Conservation (phyloP, 2,329 filamentous ascomycete genomes). For the Cladorrhinum sp. region DNA sequence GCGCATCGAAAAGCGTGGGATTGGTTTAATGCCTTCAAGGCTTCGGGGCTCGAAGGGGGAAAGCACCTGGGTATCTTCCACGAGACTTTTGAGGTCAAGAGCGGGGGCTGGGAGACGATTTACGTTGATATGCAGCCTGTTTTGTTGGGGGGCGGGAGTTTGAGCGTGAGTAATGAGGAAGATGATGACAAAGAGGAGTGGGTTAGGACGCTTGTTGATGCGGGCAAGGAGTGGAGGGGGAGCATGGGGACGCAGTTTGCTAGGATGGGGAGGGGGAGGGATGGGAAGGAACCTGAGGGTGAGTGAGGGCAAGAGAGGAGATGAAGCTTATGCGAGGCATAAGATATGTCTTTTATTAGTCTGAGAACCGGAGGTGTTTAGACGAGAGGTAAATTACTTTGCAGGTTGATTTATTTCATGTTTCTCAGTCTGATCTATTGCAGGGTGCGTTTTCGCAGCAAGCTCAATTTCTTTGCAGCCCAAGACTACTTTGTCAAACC, state of each 20-base stretch:
- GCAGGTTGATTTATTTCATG: no score
- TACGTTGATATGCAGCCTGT: slow-evolving; percentile 44
- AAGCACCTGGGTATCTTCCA: slow-evolving; percentile 39
- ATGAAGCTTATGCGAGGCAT: no score
- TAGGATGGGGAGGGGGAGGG: slow-evolving; percentile 14
- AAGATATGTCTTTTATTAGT: no score
- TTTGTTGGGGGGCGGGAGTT: slow-evolving; percentile 34
- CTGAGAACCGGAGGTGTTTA: no score
- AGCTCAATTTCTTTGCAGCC: no score
- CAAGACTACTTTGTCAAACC: no score
- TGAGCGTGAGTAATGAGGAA: slow-evolving; percentile 16
- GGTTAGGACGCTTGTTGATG: slow-evolving; percentile 18
- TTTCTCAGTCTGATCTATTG: no score
- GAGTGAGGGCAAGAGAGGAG: no score
- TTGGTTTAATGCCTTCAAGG: slow-evolving; percentile 40
- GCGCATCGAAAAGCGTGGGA: slow-evolving; percentile 49
- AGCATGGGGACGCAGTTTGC: slow-evolving; percentile 6
- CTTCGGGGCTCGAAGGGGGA: slow-evolving; percentile 31
- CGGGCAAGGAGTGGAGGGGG: neutral
- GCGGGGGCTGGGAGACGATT: slow-evolving; percentile 48
- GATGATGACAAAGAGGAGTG: slow-evolving; percentile 15
- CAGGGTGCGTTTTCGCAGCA: no score
- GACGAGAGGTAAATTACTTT: no score
- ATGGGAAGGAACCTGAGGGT: no score
- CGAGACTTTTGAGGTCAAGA: slow-evolving; percentile 48